These are phyloP conservation scores for Alternaria longipes DNA, from an alignment of 2,329 filamentous ascomycete genomes.

Conservation along the genomic window DNA sequence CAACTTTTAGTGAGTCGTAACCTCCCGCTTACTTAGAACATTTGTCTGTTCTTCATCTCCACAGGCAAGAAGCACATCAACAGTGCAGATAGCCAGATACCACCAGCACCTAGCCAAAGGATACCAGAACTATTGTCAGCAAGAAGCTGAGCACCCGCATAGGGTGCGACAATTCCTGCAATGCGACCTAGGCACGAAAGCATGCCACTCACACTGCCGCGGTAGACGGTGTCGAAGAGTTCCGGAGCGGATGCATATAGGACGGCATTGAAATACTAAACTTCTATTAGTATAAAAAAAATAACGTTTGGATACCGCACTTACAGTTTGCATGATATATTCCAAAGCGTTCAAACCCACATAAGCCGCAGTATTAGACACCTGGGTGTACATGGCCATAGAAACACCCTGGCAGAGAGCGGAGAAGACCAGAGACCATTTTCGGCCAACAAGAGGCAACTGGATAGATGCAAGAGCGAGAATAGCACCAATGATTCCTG, in stretches of 20 bases:
- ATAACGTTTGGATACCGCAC: background rate
- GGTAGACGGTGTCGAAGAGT: constrained; percentile 40
- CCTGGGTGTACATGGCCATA: constrained; percentile 46
- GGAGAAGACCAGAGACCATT: constrained; percentile 42
- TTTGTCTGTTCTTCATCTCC: constrained; percentile 43
- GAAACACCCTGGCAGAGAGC: constrained; percentile 39
- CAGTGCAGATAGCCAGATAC: constrained; percentile 41
- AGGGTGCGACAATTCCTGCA: constrained; percentile 41
- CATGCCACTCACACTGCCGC: constrained; percentile 44
- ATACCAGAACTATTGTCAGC: constrained; percentile 35
- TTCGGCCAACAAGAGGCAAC: constrained; percentile 39
- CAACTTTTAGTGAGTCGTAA: background rate
- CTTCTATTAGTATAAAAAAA: background rate
- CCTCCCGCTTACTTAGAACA: constrained; percentile 31
- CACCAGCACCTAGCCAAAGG: constrained; percentile 41
- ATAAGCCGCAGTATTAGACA: constrained; percentile 35
- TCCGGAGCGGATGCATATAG: constrained; percentile 43
- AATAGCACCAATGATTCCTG: constrained; percentile 37
- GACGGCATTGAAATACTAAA: constrained; percentile 42
- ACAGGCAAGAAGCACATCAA: constrained; percentile 43
- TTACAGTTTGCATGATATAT: constrained; percentile 46
- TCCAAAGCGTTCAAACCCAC: constrained; percentile 43
- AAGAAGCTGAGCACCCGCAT: constrained; percentile 38
- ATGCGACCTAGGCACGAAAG: constrained; percentile 40
- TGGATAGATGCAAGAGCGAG: constrained; percentile 38